Evolutionary conservation across 768 basidiomycete species (phyloP).

Genomic region (Kondoa malvinella): DNA sequence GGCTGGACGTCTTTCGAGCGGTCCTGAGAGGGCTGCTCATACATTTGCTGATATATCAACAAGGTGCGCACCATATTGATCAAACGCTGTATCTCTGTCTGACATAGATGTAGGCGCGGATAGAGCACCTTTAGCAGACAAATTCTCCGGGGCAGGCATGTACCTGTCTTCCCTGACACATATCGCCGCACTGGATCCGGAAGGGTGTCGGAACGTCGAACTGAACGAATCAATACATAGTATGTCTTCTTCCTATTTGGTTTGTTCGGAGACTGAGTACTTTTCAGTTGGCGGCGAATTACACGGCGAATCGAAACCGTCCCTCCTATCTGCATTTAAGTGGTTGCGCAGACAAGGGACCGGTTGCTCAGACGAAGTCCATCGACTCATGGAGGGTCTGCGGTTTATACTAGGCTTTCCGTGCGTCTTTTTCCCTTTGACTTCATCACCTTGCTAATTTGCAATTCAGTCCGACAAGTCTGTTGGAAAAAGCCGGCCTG

Average conservation of each 20-base stretch:
- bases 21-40: background rate
- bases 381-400: background rate
- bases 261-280: background rate
- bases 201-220: background rate
- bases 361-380: background rate
- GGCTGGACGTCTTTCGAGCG: background rate
- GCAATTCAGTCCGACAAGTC: background rate
- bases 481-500: background rate
- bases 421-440: background rate
- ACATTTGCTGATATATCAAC: background rate
- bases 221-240: background rate
- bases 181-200: background rate
- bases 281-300: background rate
- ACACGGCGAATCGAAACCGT: background rate
- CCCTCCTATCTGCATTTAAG: background rate
- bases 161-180: background rate
- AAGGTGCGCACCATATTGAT: background rate
- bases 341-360: background rate
- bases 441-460: too few species aligned
- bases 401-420: background rate
- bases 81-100: background rate
- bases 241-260: background rate
- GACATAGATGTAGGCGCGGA: background rate
- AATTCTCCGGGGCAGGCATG: background rate
- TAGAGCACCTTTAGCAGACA: background rate